These are phyloP conservation scores for Angomonas deanei DNA, from an alignment of 208 protist genomes.

Conservation along the genomic window DNA sequence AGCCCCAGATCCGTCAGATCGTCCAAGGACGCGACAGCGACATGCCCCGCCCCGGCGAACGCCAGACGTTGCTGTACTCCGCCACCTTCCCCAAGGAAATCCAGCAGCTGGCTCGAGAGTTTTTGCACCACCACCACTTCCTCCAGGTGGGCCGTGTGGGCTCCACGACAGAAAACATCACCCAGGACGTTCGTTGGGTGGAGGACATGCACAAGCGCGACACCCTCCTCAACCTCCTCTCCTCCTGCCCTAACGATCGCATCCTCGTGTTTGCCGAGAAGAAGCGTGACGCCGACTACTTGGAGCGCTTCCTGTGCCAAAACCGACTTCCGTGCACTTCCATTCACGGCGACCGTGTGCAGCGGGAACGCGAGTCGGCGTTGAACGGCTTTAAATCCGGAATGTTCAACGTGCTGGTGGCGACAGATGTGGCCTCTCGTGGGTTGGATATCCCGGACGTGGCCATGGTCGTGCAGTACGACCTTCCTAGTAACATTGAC, in stretches of 20 bases:
- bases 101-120: slow-evolving; percentile 96
- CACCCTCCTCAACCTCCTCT: slow-evolving; percentile 62
- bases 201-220: slow-evolving; percentile 82
- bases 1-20: slow-evolving; percentile 98
- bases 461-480: slow-evolving; percentile 97
- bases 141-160: slow-evolving; percentile 97
- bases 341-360: slow-evolving; percentile 96
- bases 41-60: slow-evolving; percentile 93
- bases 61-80: slow-evolving; percentile 99
- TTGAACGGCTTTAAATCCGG: slow-evolving; percentile 88
- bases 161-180: slow-evolving; percentile 96
- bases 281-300: slow-evolving; percentile 95
- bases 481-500: slow-evolving; percentile 97
- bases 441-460: slow-evolving; percentile 98
- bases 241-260: slow-evolving; percentile 60
- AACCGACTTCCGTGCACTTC: slow-evolving; percentile 83
- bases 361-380: slow-evolving; percentile 90
- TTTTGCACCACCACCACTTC: slow-evolving; percentile 96
- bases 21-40: slow-evolving; percentile 93
- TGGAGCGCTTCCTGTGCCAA: slow-evolving; percentile 92
- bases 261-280: slow-evolving; percentile 98
- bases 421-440: slow-evolving; percentile 97
- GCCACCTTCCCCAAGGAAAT: slow-evolving; percentile 99
- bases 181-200: slow-evolving; percentile 93
- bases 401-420: slow-evolving; percentile 91